Base-by-base conservation (phyloP, 2,329 filamentous ascomycete genomes). In the Monosporascus sp. region DNA sequence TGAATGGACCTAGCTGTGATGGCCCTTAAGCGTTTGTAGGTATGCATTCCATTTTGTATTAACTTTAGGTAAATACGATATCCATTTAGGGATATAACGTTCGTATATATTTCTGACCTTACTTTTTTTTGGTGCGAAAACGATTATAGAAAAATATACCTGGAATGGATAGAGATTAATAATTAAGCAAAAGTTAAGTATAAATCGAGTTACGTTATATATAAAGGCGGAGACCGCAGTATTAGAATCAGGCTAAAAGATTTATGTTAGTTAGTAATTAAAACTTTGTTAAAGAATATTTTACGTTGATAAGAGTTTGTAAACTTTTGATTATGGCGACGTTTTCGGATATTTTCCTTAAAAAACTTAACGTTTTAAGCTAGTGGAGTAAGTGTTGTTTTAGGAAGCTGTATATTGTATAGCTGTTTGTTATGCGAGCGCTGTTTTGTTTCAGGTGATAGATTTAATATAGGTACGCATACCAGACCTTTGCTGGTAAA, bases 331-430 rank as follows among this genome's bases (percentile, higher is more conserved):
- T 45, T 15, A 36, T 52, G 24, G 50, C 27, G 31, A 64, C 24
- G 24, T 55, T 64, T 58, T 56, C 53, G 11, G 37, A 57, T 4
- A 53, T 36, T 37, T 61, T 58, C 43, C 59, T 50, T n/a, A 69
- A 62, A 18, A 67, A 58, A 48, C 61, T 63, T 39, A 70, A 58
- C 7, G 64, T 68, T 51, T 72, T 66, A 8, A 72, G 55, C 69
- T 67, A 72, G 51, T 71, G 62, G 2, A 70, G 64, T 46, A 69
- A 58, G 46, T 70, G 65, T 36, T 55, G 48, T 45, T 60, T 45
- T 1, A 72, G 57, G 50, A 72, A 72, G 11, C 44, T 5, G 51
- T 68, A 56, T 8, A 59, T 59, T 45, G 54, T 22, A 37, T 61
- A 61, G 50, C 54, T 50, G 51, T 65, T 60, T 52, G 53, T 52